Percentiles rank a stretch among this genome's conserved stretches.
Conservation (phyloP, 306 rosid species). For the Datisca glomerata region DNA sequence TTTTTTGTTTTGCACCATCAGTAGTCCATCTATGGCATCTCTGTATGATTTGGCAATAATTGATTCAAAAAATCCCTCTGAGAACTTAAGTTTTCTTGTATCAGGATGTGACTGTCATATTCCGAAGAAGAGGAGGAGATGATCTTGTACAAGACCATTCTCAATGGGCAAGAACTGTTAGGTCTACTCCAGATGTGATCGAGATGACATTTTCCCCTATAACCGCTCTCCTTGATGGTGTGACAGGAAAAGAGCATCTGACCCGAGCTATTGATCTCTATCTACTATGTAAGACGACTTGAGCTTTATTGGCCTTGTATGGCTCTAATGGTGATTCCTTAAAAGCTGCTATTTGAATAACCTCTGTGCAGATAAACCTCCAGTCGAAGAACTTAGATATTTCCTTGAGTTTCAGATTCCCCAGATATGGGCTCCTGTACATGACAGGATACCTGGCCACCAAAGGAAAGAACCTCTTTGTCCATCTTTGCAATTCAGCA, state of each 20-base stretch:
- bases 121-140: conserved; percentile 89
- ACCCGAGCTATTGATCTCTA: conserved; percentile 64
- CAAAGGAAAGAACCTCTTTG: conserved; percentile 96
- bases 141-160: conserved; percentile 71
- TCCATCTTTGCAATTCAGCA: conserved; percentile 89
- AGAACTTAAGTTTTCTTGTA: conserved; percentile 8
- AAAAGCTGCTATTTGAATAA: conserved; percentile 4
- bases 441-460: conserved; percentile 52
- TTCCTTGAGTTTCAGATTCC: conserved; percentile 90
- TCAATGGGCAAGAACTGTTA: conserved; percentile 49
- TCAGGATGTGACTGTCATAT: conserved; percentile 74
- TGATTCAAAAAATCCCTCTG: no score
- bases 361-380: conserved; percentile 69
- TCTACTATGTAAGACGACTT: conserved; percentile 60
- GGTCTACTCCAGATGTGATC: conserved; percentile 58
- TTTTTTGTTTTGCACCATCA: no score
- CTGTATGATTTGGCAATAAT: no score
- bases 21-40: no score
- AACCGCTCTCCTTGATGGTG: conserved; percentile 52
- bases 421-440: conserved; percentile 72
- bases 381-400: conserved; percentile 83
- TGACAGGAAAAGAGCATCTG: conserved; percentile 51
- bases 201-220: conserved; percentile 65
- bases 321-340: background rate
- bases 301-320: conserved; percentile 6